Evolutionary conservation across 78 protist genomes (phyloP).

Genomic region (Dictyostelium capitatum): DNA sequence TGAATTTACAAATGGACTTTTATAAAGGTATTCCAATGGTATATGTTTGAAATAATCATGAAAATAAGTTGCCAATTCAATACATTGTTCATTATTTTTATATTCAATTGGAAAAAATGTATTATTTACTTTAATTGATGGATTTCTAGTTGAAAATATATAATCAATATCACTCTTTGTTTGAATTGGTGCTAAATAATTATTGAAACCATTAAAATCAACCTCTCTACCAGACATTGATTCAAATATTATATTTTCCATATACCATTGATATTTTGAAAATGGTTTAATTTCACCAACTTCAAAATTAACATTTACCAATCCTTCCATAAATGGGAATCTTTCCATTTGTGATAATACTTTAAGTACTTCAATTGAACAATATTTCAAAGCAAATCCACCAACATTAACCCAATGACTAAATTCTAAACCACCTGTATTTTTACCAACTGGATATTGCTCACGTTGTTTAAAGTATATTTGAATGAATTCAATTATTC

Average conservation of each 20-base stretch:
- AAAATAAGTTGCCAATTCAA: background rate
- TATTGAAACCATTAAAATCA: background rate
- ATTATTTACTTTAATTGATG: background rate
- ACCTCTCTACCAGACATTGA: background rate
- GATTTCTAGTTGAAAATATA: background rate
- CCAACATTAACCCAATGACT: background rate
- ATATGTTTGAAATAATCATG: background rate
- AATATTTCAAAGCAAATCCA: background rate
- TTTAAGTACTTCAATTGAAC: background rate
- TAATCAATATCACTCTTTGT: background rate
- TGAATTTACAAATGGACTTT: background rate
- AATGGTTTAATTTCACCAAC: background rate
- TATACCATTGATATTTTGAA: background rate
- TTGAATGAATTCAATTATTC: background rate
- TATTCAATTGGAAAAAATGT: background rate
- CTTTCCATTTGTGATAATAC: background rate
- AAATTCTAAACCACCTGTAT: slow-evolving; percentile 11
- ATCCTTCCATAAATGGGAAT: background rate
- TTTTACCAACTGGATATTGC: background rate
- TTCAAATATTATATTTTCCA: background rate
- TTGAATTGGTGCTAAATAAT: background rate
- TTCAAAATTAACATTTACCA: background rate
- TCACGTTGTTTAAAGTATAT: background rate
- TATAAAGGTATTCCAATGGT: background rate
- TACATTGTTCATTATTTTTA: background rate